Base-by-base conservation (phyloP, 805 yeast species). In the Wickerhamomyces bovis region DNA sequence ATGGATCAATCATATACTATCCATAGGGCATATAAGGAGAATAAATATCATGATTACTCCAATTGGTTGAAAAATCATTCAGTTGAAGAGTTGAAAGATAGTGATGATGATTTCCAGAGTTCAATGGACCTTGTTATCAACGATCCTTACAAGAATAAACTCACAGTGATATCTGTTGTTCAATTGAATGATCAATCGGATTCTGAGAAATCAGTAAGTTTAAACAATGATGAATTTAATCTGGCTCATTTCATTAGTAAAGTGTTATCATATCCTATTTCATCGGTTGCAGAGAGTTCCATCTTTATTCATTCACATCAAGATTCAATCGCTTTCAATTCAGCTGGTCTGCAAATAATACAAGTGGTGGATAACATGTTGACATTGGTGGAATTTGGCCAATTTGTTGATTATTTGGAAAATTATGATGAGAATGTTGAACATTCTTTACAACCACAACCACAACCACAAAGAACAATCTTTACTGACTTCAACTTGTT, bases 1-100 rank as follows among this genome's bases (percentile, higher is more conserved):
- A 13, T 57, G 41, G 60, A 57, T 31, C 60, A 57, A 41, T 57
- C 61, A 3, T 42, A 47, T 16, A 50, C 53, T 1, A 41, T 57
- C 6, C 58, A 55, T 39, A 50, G 47, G 21, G 28, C 46, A 4
- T 57, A 54, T 21, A 41, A 48, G 10, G 42, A 43, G 12, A 52
- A 54, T 39, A 33, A 38, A 15, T 52, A 44, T 42, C 62, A 56
- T 38, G 48, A 54, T 39, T 56, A 56, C 40, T 26, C 48, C 7
- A 21, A 22, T 6, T 57, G 60, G 60, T 35, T 49, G 1, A 38
- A 21, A 13, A 10, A 46, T 6, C 60, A 57, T 40, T 38, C 56
- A 3, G 26, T 19, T 10, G 33, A 41, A 11, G 62, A 56, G 36
- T 44, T 54, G 15, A 20, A 23, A 8, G 52, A 49, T 23, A 54